Base-by-base conservation (phyloP, 768 basidiomycete species). In the Macrolepiota albuminosa region DNA sequence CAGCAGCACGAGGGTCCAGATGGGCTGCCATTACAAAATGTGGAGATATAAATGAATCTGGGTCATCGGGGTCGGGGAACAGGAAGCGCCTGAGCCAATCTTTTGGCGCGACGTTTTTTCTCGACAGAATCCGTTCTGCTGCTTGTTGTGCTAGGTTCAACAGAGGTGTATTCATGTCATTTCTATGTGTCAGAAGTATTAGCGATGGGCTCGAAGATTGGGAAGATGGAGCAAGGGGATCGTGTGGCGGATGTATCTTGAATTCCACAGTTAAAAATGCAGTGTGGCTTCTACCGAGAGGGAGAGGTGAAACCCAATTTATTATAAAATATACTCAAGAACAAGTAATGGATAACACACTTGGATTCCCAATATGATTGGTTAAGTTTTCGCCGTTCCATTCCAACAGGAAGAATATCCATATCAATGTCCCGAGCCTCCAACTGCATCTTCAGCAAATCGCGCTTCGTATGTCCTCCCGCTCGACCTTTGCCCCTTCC, bases 351-450 rank as follows among this genome's bases (percentile, higher is more conserved):
- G 54, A 71, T 54, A 55, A 76, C 84, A 64, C 72, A 96, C 94
- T 82, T 92, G 70, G 77, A 75, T 74, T 95, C 88, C 85, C 90
- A 95, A 26, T 77, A 80, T 7, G 93, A 94, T 70, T 93, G 89
- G 70, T 95, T 97, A 57, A 80, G 64, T 64, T 80, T 87, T 59
- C 86, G 77, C 61, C 84, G 78, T 63, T 89, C 87, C 94, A 97
- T 97, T 13, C 94, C 94, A 33, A 78, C 69, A 0, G 94, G 86
- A 46, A 95, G 79, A 57, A 91, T 65, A 49, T 91, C 90, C 73
- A 94, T 80, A 47, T 88, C 84, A 62, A 93, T 86, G 48, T 88
- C 87, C 62, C 80, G 72, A 37, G 75, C 71, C 60, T 86, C 86
- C 33, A 95, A 80, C 69, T 90, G 84, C 70, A 80, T 78, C 70